These are phyloP conservation scores for Xylaria sp. DNA, from an alignment of 2,329 filamentous ascomycete species.

Conservation along the genomic window DNA sequence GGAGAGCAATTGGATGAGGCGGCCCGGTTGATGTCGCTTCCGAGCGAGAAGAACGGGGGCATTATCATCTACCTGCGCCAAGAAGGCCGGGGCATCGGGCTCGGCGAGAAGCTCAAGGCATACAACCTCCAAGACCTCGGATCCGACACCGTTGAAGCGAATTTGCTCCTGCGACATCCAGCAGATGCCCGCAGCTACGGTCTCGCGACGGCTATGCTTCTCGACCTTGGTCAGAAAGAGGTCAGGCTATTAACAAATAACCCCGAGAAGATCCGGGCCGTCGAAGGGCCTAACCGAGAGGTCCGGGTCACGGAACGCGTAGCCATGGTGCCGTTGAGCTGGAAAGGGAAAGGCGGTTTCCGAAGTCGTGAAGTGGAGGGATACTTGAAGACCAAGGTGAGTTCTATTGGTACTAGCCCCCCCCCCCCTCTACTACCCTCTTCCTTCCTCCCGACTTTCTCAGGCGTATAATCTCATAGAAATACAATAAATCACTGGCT, in stretches of 20 bases:
- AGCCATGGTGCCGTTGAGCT: slow-evolving; percentile 94
- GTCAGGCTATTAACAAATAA: slow-evolving; percentile 94
- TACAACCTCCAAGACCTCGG: slow-evolving; percentile 98
- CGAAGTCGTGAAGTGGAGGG: slow-evolving; percentile 89
- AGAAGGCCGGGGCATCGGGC: slow-evolving; percentile 93
- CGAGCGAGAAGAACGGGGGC: slow-evolving; percentile 72
- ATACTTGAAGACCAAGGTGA: slow-evolving; percentile 93
- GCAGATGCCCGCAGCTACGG: slow-evolving; percentile 96
- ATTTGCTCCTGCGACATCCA: slow-evolving; percentile 88
- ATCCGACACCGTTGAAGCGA: slow-evolving; percentile 97
- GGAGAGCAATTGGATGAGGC: slow-evolving; percentile 98
- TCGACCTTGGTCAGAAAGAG: slow-evolving; percentile 82
- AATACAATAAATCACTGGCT: not conserved
- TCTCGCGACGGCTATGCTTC: slow-evolving; percentile 92
- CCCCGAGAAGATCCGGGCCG: slow-evolving; percentile 93
- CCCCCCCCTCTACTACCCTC: not conserved
- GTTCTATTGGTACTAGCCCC: slow-evolving; percentile 44
- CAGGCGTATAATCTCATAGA: not conserved
- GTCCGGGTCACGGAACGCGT: slow-evolving; percentile 89
- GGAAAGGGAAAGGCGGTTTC: slow-evolving; percentile 87
- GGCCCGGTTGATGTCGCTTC: slow-evolving; percentile 88
- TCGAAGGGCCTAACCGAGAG: slow-evolving; percentile 91
- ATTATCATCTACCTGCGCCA: slow-evolving; percentile 96
- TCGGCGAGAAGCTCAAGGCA: slow-evolving; percentile 95
- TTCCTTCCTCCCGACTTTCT: not conserved